phyloP scores from a whole-genome alignment of 371 early-diverging fungal species.

The Mucor sp. region DNA sequence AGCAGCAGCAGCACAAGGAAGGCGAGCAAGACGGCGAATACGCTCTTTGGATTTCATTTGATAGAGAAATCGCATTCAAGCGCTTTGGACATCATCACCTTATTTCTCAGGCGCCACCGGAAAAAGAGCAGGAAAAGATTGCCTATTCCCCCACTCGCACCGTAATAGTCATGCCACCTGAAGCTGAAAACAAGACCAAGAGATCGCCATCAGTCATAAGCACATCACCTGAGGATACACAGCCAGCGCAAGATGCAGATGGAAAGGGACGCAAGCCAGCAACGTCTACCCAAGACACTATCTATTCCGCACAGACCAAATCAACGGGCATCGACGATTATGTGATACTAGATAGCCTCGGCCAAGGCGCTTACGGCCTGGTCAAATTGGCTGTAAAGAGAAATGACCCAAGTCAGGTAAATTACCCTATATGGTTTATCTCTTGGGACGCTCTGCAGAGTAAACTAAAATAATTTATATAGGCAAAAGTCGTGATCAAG shows the following conservation, averaged over 20 bases:
- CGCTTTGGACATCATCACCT: constrained; percentile 36
- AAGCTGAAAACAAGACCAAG: background rate
- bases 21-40: constrained; percentile 57
- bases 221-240: constrained; percentile 11
- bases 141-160: background rate
- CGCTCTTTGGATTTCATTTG: constrained; percentile 74
- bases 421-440: background rate
- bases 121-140: background rate
- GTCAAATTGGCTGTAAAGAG: constrained; percentile 63
- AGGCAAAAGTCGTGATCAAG: constrained; percentile 72
- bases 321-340: constrained; percentile 59
- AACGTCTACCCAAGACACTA: constrained; percentile 8
- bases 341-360: constrained; percentile 60
- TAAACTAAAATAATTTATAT: background rate
- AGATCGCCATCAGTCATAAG: constrained; percentile 17
- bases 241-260: background rate
- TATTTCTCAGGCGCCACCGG: constrained; percentile 5
- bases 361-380: constrained; percentile 76
- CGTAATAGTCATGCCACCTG: background rate
- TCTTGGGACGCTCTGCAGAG: background rate
- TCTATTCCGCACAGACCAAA: constrained; percentile 52
- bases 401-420: constrained; percentile 41
- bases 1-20: constrained; percentile 23
- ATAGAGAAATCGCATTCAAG: constrained; percentile 59
- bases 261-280: background rate